Evolutionary conservation across 2,329 filamentous ascomycete species (phyloP), one percentile per base, ranked within the genome.

Genomic region (Colletotrichum sp.): DNA sequence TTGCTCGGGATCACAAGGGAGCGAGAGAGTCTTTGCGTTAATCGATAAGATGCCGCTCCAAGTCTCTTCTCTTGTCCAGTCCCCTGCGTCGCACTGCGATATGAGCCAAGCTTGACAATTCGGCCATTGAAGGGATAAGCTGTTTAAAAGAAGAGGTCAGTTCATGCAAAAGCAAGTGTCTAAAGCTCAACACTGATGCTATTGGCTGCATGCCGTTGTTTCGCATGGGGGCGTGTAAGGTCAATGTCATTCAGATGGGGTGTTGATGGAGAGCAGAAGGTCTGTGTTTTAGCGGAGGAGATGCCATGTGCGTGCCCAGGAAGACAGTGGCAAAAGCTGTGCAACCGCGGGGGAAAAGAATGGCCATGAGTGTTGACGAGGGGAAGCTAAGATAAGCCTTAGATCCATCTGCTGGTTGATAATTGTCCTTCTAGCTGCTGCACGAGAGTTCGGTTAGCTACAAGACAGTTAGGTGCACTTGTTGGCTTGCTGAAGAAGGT

Each of bases 41-140:
- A 76, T 76, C 69, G 74, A 74, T 70, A 74, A 77, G 74, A 60
- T 74, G 70, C 74, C 76, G 74, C 60, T n/a, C 65, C 16, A 65
- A 68, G 52, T 36, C 44, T 24, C 18, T 39, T 21, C 55, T 64
- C 21, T 18, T 39, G 21, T 26, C n/a, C 62, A 49, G 65, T 65
- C 32, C 32, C 59, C 57, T 64, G 59, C 21, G 64, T 69, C 28
- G 36, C 65, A 76, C 39, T 68, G 70, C 65, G 24, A 68, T 66
- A 32, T 34, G 36, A 52, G 68, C 44, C 70, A 36, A 69, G 68
- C 55, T 57, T 62, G 64, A 57, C 63, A 68, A 68, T 64, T 59
- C 39, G n/a, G 55, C 62, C 63, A 63, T 36, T 36, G 63, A 64
- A 62, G 73, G 65, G 57, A 73, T 69, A 69, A 52, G 70, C 70